A percentile compares a stretch with the other conserved stretches of the same genome.
These are phyloP conservation scores for Saccharomycopsis sp. DNA, from an alignment of 805 yeast genomes.

Conservation along the genomic window DNA sequence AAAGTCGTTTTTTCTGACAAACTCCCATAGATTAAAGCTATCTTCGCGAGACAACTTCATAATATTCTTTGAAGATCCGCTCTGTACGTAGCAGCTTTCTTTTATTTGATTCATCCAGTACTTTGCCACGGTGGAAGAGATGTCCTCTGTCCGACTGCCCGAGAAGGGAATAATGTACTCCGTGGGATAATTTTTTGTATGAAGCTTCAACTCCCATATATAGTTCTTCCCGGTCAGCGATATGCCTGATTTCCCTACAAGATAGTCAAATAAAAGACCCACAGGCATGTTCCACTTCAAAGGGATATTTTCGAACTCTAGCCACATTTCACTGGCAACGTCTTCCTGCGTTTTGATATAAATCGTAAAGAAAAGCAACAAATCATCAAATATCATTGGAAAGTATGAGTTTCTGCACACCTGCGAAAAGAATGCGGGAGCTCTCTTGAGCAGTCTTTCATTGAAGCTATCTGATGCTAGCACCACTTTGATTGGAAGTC, in stretches of 20 bases:
- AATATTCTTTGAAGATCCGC: constrained; percentile 74
- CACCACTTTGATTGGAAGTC: constrained; percentile 1
- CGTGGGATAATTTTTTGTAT: constrained; percentile 37
- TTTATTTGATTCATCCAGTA: constrained; percentile 75
- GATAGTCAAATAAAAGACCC: constrained; percentile 57
- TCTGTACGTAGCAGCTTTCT: constrained; percentile 68
- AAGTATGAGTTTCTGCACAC: constrained; percentile 47
- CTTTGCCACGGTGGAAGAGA: constrained; percentile 31
- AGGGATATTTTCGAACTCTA: constrained; percentile 58
- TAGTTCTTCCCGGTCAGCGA: constrained; percentile 16
- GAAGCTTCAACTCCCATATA: constrained; percentile 45
- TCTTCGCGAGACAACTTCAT: constrained; percentile 67
- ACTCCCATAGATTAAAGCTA: constrained; percentile 48
- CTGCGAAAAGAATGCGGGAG: neutral
- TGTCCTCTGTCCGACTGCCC: constrained; percentile 14
- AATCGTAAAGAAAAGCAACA: constrained; percentile 35
- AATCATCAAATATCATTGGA: constrained; percentile 34
- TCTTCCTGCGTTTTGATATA: constrained; percentile 20
- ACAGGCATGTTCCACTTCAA: constrained; percentile 73
- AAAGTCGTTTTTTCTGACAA: constrained; percentile 29
- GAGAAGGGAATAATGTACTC: constrained; percentile 37
- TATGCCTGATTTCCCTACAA: constrained; percentile 29
- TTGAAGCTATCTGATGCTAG: neutral
- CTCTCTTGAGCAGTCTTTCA: neutral
- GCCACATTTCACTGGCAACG: constrained; percentile 43